These are phyloP conservation scores for Crithidia bombi DNA, from an alignment of 208 protist genomes.

Conservation along the genomic window DNA sequence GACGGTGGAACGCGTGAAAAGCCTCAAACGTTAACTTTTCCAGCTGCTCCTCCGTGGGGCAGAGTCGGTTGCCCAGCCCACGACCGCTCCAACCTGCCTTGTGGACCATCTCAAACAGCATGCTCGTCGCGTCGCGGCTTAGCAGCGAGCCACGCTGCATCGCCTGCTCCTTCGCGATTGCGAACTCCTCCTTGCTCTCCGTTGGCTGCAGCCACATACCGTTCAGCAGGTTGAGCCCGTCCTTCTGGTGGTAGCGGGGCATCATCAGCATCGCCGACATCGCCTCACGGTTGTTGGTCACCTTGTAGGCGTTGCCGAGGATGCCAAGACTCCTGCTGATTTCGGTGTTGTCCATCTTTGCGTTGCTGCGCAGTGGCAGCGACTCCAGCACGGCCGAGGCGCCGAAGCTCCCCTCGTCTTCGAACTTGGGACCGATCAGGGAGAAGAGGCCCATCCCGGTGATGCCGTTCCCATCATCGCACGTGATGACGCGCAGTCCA, in stretches of 20 bases:
- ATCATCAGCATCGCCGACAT: constrained; percentile 82
- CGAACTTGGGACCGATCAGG: constrained; percentile 84
- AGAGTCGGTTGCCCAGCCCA: constrained; percentile 70
- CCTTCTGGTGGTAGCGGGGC: constrained; percentile 77
- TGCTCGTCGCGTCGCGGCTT: constrained; percentile 71
- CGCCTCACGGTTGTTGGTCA: constrained; percentile 89
- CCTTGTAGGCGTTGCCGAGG: constrained; percentile 81
- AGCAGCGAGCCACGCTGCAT: constrained; percentile 54
- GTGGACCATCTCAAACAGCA: constrained; percentile 91
- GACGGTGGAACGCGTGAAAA: constrained; percentile 68
- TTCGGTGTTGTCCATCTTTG: constrained; percentile 50
- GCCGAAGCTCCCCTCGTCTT: constrained; percentile 61
- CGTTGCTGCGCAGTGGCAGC: constrained; percentile 72
- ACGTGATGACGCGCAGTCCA: constrained; percentile 87
- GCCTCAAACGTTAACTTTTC: constrained; percentile 67
- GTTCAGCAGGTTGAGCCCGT: constrained; percentile 82
- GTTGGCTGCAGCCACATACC: constrained; percentile 80
- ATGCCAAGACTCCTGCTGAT: constrained; percentile 70
- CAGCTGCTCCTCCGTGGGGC: constrained; percentile 56
- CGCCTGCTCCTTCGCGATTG: constrained; percentile 64
- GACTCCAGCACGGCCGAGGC: constrained; percentile 81
- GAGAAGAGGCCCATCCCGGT: constrained; percentile 89
- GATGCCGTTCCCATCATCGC: constrained; percentile 81
- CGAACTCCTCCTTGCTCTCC: constrained; percentile 64
- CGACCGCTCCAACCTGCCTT: constrained; percentile 87